Conservation (phyloP, 108 stramenopile species). For the Fistulifera pelliculosa region DNA sequence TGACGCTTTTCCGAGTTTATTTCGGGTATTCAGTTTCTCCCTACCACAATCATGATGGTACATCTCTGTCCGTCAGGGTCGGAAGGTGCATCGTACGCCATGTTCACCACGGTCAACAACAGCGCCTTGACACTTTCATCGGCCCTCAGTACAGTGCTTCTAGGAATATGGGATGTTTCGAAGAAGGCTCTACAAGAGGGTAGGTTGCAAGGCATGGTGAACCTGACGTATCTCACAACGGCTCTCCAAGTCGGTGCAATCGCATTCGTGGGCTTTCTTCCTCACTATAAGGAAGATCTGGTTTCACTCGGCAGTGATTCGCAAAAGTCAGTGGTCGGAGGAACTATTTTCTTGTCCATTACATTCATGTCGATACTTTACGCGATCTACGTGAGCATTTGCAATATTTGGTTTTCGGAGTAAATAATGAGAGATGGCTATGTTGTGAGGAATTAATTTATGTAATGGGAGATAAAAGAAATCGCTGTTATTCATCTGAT, state of each 20-base stretch:
- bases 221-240: slow-evolving; percentile 69
- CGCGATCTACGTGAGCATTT: slow-evolving; percentile 56
- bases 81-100: slow-evolving; percentile 80
- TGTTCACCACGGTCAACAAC: slow-evolving; percentile 80
- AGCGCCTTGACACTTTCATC: slow-evolving; percentile 41
- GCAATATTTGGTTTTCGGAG: slow-evolving; percentile 66
- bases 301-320: slow-evolving; percentile 29
- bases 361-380: slow-evolving; percentile 64
- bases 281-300: slow-evolving; percentile 71
- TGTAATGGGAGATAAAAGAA: slow-evolving; percentile 1
- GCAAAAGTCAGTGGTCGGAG: slow-evolving; percentile 56
- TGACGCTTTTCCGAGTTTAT: slow-evolving; percentile 81
- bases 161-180: slow-evolving; percentile 72
- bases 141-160: slow-evolving; percentile 52
- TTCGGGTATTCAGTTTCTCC: slow-evolving; percentile 38
- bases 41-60: slow-evolving; percentile 66
- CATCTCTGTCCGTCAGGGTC: slow-evolving; percentile 63
- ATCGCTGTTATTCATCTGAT: neutral
- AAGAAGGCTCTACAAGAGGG: slow-evolving; percentile 50
- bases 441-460: too few species aligned
- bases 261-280: slow-evolving; percentile 60
- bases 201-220: slow-evolving; percentile 56
- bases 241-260: slow-evolving; percentile 57
- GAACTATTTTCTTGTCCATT: slow-evolving; percentile 59
- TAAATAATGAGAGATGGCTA: slow-evolving; percentile 18